Base-by-base conservation (phyloP, 2,329 filamentous ascomycete species). In the Claviceps quebecensis region DNA sequence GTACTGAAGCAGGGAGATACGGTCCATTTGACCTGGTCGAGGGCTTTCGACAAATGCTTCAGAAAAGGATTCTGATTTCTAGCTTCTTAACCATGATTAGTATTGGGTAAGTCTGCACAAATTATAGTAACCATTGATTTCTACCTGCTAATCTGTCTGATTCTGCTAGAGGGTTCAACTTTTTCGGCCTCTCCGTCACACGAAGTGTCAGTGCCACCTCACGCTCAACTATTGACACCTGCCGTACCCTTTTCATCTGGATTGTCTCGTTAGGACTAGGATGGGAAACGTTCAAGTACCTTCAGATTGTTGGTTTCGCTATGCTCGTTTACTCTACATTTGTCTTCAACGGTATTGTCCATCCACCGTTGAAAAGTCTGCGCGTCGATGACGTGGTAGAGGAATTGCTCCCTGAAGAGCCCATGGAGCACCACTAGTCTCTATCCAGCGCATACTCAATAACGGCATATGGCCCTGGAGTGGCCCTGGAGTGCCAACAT, bases 231-330 rank as follows among this genome's bases (percentile, higher is more conserved):
- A 97, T 98, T 60, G 93, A 98, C 67, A 98, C 93, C 1, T 97
- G 90, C 74, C 83, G 91, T 41, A 98, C 93, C 0, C 78, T 98
- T 1, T 97, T 98, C 71, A 97, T 98, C 69, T 98, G 93, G 93
- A 77, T 98, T 29, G 87, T 95, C 14, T 95, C 88, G 17, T 78
- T 98, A 4, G 87, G 86, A 4, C 78, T 98, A 2, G 90, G 90
- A 54, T 98, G 93, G 93, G 93, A 98, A 71, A 83, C 81, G 0
- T 97, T 98, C 78, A 97, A 97, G 70, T 94, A 87, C 85, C 78
- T 98, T 6, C 93, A 98, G 69, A 87, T 98, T 14, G 66, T 80
- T 3, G 93, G 93, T 1, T 98, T 98, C 60, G 86, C 72, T 1
- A 71, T 96, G 57, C 77, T 98, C 38, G 93, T 98, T 14, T 98